Conservation (phyloP, 2,329 filamentous ascomycete genomes). For the Clarireedia paspali region DNA sequence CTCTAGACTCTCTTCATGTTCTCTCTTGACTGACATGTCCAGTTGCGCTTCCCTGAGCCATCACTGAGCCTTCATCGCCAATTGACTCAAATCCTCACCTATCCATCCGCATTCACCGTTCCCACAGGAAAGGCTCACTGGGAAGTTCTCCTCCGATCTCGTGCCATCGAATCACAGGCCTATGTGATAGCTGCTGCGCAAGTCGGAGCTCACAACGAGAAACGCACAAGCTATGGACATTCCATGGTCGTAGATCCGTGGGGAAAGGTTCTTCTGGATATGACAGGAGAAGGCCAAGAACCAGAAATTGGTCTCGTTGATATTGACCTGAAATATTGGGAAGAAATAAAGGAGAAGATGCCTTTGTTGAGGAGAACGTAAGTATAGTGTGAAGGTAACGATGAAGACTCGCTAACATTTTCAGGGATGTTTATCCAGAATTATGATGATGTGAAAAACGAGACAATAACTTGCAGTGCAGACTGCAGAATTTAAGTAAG, state of each 20-base stretch:
- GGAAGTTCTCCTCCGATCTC: slow-evolving; percentile 67
- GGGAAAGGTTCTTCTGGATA: slow-evolving; percentile 65
- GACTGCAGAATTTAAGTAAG: not conserved
- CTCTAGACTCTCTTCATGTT: not conserved
- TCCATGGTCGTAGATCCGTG: slow-evolving; percentile 82
- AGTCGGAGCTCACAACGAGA: slow-evolving; percentile 64
- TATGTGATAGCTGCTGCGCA: slow-evolving; percentile 87
- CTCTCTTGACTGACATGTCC: not conserved
- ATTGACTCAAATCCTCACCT: slow-evolving; percentile 70
- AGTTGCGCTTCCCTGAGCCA: slow-evolving; percentile 73
- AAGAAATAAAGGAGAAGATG: slow-evolving; percentile 47
- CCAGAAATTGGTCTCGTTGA: slow-evolving; percentile 40
- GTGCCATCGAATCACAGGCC: slow-evolving; percentile 83
- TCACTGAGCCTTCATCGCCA: slow-evolving; percentile 57
- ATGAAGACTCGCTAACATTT: not conserved
- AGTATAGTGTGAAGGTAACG: slow-evolving; percentile 8
- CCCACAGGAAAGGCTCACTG: slow-evolving; percentile 82
- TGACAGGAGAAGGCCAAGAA: slow-evolving; percentile 42
- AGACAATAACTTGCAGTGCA: not conserved
- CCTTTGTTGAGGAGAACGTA: slow-evolving; percentile 44
- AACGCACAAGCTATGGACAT: slow-evolving; percentile 75
- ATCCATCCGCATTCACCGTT: slow-evolving; percentile 85
- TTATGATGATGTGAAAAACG: not conserved
- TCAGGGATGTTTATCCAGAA: slow-evolving; percentile 20
- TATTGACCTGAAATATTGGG: slow-evolving; percentile 44